Conservation (phyloP, 2,329 filamentous ascomycete species). For the Colletotrichum sp. region DNA sequence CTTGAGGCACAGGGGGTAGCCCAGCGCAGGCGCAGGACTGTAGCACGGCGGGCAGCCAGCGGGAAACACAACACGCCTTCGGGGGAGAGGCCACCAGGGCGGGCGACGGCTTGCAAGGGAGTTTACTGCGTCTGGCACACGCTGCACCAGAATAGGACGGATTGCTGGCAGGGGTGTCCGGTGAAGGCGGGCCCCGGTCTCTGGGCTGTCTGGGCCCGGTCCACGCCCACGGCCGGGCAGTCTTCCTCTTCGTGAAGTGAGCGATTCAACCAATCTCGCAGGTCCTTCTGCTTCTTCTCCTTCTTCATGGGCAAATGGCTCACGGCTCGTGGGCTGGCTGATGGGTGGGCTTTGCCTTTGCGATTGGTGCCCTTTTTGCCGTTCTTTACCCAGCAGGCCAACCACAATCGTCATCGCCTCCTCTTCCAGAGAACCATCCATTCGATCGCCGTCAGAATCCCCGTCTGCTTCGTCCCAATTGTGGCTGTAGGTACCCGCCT, state of each 20-base stretch:
- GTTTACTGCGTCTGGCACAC: background rate
- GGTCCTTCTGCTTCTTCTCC: background rate
- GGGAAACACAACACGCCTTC: background rate
- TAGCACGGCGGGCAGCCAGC: background rate
- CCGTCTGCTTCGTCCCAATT: background rate
- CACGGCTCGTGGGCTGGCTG: background rate
- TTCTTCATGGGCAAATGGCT: background rate
- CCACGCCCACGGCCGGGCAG: background rate
- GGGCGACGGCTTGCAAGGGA: background rate
- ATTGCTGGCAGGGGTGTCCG: conserved; percentile 11
- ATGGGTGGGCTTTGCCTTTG: background rate
- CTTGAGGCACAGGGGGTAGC: conserved; percentile 9
- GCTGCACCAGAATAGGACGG: background rate
- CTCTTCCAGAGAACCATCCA: background rate
- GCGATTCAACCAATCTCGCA: background rate
- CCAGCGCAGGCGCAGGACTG: background rate
- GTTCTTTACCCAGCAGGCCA: background rate
- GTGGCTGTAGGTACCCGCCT: background rate
- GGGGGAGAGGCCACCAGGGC: background rate
- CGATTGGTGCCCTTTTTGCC: conserved; percentile 16
- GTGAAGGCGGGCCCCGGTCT: background rate
- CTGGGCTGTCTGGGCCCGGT: background rate
- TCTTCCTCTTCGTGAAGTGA: background rate
- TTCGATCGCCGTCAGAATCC: background rate
- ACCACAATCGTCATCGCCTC: background rate